Evolutionary conservation across 805 yeast species (phyloP).

Genomic region (Teunomyces aglyptinius): DNA sequence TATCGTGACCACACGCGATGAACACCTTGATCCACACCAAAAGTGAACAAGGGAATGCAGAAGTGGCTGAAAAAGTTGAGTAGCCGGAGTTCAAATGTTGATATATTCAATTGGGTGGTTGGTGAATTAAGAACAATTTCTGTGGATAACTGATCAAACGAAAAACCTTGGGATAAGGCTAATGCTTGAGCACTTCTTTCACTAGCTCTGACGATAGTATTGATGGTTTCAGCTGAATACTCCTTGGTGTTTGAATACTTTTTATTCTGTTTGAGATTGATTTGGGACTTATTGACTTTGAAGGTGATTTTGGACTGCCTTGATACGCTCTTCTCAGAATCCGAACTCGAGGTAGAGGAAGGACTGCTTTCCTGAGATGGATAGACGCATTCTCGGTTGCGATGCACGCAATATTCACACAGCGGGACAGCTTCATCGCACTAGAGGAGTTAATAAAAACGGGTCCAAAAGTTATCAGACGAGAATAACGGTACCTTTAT

Average conservation of each 20-base stretch:
- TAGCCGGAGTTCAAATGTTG: conserved; percentile 23
- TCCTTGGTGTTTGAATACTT: neutral
- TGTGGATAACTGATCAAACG: conserved; percentile 4
- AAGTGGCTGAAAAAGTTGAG: conserved; percentile 26
- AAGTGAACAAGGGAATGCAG: conserved; percentile 27
- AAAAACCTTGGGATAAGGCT: neutral
- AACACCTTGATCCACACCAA: conserved; percentile 18
- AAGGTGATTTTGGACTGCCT: neutral
- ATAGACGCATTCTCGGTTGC: conserved; percentile 24
- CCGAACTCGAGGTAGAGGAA: neutral
- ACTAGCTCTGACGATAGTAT: neutral
- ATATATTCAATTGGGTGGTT: conserved; percentile 19
- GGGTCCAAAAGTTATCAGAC: neutral
- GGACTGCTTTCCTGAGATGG: conserved; percentile 7
- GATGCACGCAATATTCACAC: conserved; percentile 34
- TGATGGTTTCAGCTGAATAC: neutral
- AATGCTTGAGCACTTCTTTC: neutral
- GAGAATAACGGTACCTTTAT: conserved; percentile 27
- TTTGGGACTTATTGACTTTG: neutral
- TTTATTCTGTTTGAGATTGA: neutral
- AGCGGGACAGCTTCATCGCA: conserved; percentile 30
- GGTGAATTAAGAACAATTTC: conserved; percentile 13
- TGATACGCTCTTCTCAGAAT: neutral
- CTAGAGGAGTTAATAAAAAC: conserved; percentile 19
- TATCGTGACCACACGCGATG: conserved; percentile 23